Percentiles rank a stretch among this genome's conserved stretches.
Evolutionary conservation across 208 protist species (phyloP).

Genomic region (Tritrichomonas foetus): DNA sequence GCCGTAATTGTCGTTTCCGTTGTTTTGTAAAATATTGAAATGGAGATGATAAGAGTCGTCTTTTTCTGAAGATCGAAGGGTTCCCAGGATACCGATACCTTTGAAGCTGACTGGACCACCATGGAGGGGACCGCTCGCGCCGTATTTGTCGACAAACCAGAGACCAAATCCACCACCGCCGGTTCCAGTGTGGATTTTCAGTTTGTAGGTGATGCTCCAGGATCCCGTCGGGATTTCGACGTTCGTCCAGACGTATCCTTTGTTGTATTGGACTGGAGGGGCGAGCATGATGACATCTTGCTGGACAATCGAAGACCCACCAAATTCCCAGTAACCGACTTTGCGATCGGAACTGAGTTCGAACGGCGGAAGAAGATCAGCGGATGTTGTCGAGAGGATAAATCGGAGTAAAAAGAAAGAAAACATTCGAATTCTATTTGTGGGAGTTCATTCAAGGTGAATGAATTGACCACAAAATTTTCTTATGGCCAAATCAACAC

Average conservation of each 20-base stretch:
- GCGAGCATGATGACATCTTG: neutral
- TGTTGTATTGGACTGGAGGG: constrained; percentile 15
- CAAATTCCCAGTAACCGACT: constrained; percentile 27
- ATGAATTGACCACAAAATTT: too few relatives aligned
- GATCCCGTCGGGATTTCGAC: neutral
- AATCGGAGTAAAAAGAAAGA: neutral
- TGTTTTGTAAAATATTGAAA: neutral
- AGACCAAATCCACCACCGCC: neutral
- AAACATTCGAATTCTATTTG: too few relatives aligned
- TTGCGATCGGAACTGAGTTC: neutral
- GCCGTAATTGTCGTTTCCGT: neutral
- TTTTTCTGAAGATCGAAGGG: neutral
- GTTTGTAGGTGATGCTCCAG: neutral
- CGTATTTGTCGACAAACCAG: neutral
- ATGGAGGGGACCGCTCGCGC: neutral
- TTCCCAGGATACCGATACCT: neutral
- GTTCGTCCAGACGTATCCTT: neutral
- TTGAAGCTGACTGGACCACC: neutral
- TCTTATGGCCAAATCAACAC: too few relatives aligned
- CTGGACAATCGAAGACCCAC: neutral
- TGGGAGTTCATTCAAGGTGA: too few relatives aligned
- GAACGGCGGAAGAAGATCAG: neutral
- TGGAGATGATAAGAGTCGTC: neutral
- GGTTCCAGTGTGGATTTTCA: neutral
- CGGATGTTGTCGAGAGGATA: neutral